These are phyloP conservation scores for Hanseniaspora pseudoguilliermondii DNA, from an alignment of 805 yeast genomes.

Conservation along the genomic window DNA sequence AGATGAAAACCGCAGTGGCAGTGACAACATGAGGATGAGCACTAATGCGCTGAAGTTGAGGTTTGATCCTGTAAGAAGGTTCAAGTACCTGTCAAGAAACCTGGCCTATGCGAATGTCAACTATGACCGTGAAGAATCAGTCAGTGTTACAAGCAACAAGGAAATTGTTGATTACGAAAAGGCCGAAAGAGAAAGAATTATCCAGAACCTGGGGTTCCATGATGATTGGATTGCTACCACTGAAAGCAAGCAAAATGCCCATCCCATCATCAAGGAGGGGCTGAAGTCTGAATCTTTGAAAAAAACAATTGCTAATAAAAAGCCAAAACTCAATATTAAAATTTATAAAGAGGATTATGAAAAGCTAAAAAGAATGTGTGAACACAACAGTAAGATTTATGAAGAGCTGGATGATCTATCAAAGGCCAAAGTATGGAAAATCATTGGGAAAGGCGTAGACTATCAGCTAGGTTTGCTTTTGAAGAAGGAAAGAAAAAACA, in stretches of 20 bases:
- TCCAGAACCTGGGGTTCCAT: slow-evolving; percentile 7
- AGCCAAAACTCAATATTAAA: neutral
- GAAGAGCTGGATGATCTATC: slow-evolving; percentile 23
- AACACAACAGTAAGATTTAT: slow-evolving; percentile 26
- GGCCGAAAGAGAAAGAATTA: slow-evolving; percentile 6
- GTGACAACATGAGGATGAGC: neutral
- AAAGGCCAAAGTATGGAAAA: slow-evolving; percentile 25
- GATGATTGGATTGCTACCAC: slow-evolving; percentile 11
- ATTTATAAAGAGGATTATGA: slow-evolving; percentile 1
- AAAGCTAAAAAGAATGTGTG: slow-evolving; percentile 21
- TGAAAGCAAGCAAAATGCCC: neutral
- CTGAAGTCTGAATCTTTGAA: neutral
- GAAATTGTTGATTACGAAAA: neutral
- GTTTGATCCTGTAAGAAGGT: neutral
- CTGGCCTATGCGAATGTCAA: neutral
- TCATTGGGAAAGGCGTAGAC: slow-evolving; percentile 25
- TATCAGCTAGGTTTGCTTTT: slow-evolving; percentile 14
- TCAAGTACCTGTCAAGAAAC: slow-evolving; percentile 5
- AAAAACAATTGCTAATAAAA: neutral
- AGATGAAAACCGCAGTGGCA: neutral
- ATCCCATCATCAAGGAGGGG: neutral
- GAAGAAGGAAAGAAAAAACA: neutral
- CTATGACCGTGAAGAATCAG: neutral
- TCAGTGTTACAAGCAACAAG: neutral
- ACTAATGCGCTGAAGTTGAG: neutral